Conservation (phyloP, 2,329 filamentous ascomycete species). For the Xylariomycetidae sp. region DNA sequence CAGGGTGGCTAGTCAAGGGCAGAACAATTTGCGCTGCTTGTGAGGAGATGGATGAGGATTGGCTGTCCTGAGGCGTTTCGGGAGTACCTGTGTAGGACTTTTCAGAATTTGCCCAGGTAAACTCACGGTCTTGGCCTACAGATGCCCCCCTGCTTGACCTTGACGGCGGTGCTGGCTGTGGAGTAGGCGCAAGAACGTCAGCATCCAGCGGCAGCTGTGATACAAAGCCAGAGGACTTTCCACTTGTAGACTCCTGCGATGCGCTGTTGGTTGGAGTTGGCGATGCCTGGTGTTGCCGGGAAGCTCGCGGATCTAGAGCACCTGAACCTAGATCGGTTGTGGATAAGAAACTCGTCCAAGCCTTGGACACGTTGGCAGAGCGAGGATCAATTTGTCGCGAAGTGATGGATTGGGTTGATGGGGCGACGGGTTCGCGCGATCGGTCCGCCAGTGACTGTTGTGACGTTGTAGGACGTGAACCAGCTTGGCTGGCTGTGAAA, state of each 20-base stretch:
- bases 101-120: not conserved
- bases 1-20: conserved; percentile 15
- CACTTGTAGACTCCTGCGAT: conserved; percentile 3
- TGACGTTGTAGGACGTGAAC: not conserved
- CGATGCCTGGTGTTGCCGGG: conserved; percentile 1
- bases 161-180: conserved; percentile 2
- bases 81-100: not conserved
- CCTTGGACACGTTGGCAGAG: conserved; percentile 3
- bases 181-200: conserved; percentile 3
- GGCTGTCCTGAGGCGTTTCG: not conserved
- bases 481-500: conserved; percentile 8
- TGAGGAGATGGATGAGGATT: conserved; percentile 11
- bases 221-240: conserved; percentile 5
- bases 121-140: not conserved
- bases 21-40: conserved; percentile 25
- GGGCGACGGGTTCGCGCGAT: not conserved
- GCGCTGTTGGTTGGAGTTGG: conserved; percentile 2
- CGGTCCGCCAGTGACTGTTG: not conserved
- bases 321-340: not conserved
- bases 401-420: conserved; percentile 17
- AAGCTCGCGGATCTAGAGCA: not conserved
- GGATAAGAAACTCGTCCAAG: conserved; percentile 4
- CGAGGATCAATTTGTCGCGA: conserved; percentile 22
- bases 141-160: not conserved
- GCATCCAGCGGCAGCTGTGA: conserved; percentile 7